These are phyloP conservation scores for Primulina eburnea DNA, from an alignment of 257 asterid species.

Conservation along the genomic window DNA sequence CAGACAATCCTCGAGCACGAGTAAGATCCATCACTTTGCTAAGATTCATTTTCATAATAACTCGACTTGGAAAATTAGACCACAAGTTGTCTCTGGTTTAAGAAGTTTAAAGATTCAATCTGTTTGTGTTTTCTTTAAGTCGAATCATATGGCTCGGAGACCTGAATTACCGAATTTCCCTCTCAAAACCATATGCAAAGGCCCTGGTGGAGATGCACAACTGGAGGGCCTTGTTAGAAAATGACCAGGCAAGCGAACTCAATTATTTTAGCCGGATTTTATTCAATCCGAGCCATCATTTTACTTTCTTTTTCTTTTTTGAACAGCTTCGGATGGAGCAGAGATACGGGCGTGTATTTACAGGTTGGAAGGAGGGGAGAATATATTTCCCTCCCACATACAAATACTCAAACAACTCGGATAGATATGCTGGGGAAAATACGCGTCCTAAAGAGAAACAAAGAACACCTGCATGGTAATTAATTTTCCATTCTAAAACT, in stretches of 20 bases:
- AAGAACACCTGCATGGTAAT: constrained; percentile 36
- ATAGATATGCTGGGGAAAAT: constrained; percentile 31
- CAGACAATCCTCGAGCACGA: constrained; percentile 30
- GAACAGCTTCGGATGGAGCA: constrained; percentile 32
- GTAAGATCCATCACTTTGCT: constrained; percentile 14
- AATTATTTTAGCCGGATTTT: neutral
- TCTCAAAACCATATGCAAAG: constrained; percentile 32
- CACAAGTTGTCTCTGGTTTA: neutral
- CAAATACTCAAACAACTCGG: constrained; percentile 34
- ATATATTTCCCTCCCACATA: constrained; percentile 38
- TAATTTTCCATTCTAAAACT: neutral
- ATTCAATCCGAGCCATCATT: neutral
- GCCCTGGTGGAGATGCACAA: constrained; percentile 36
- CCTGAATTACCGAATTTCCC: constrained; percentile 33
- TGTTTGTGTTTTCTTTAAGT: constrained; percentile 18
- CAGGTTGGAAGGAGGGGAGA: constrained; percentile 36
- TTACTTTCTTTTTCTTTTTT: constrained; percentile 1
- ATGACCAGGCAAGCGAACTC: constrained; percentile 27
- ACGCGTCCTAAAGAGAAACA: constrained; percentile 34
- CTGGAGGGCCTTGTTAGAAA: constrained; percentile 31
- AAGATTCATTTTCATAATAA: too few relatives aligned
- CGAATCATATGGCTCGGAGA: constrained; percentile 36
- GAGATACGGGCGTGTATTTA: constrained; percentile 30
- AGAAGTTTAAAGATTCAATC: neutral
- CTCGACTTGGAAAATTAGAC: neutral